Conservation (phyloP, 2,329 filamentous ascomycete species). For the Cercospora sojina region DNA sequence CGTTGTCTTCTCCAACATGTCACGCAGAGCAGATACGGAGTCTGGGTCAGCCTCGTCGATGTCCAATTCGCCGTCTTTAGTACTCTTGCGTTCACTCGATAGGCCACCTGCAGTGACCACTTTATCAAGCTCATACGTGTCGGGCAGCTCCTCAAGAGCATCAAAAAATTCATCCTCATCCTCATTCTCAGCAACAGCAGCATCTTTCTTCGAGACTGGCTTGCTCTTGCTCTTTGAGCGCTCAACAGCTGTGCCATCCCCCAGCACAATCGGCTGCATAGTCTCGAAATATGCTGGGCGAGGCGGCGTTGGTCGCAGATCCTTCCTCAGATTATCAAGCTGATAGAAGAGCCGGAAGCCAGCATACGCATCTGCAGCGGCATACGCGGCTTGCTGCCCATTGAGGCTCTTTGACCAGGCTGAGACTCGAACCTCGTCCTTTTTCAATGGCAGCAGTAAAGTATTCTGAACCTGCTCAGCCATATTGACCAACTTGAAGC, state of each 20-base stretch:
- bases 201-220: constrained; percentile 17
- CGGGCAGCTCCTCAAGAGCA: constrained; percentile 30
- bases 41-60: constrained; percentile 9
- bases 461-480: constrained; percentile 68
- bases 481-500: constrained; percentile 65
- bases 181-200: constrained; percentile 22
- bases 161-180: constrained; percentile 39
- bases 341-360: constrained; percentile 69
- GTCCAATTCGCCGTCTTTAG: background rate
- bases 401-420: constrained; percentile 69
- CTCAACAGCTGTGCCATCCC: constrained; percentile 42
- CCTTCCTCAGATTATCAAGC: constrained; percentile 66
- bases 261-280: constrained; percentile 60
- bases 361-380: constrained; percentile 82
- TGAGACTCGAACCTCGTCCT: constrained; percentile 70
- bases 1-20: background rate
- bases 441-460: constrained; percentile 72
- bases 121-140: constrained; percentile 23
- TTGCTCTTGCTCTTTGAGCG: constrained; percentile 9
- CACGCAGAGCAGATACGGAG: constrained; percentile 4
- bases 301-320: constrained; percentile 68
- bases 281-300: constrained; percentile 68
- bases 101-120: background rate
- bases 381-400: constrained; percentile 67
- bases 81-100: background rate